phyloP scores from a whole-genome alignment of 2,329 filamentous ascomycete genomes.

The Sclerotinia glacialis region DNA sequence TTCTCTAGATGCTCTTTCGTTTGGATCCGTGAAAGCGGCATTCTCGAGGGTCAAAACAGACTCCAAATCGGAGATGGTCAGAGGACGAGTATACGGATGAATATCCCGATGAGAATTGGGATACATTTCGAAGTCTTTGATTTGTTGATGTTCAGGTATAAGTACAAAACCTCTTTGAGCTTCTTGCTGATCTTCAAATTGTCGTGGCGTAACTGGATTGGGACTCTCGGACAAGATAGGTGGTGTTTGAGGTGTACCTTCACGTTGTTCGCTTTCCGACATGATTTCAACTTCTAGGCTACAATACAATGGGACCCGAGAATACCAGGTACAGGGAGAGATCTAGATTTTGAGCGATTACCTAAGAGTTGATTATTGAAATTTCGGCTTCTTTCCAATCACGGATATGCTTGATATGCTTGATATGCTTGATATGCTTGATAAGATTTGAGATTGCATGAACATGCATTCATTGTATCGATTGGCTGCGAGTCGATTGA shows the following conservation, averaged over 20 bases:
- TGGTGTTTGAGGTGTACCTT: conserved; percentile 19
- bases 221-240: conserved; percentile 28
- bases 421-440: not conserved
- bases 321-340: not conserved
- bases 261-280: conserved; percentile 14
- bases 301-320: not conserved
- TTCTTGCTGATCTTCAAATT: conserved; percentile 22
- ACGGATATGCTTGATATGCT: not conserved
- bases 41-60: conserved; percentile 56
- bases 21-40: conserved; percentile 50
- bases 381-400: not conserved
- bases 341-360: conserved; percentile 7
- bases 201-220: conserved; percentile 21
- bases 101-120: conserved; percentile 50
- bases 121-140: conserved; percentile 22
- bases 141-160: conserved; percentile 31
- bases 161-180: conserved; percentile 30
- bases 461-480: not conserved
- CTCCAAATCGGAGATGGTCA: conserved; percentile 65
- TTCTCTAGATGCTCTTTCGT: conserved; percentile 51
- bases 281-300: conserved; percentile 8
- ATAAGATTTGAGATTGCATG: not conserved
- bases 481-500: too few species aligned
- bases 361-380: not conserved
- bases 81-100: conserved; percentile 69